Evolutionary conservation across 2,329 filamentous ascomycete genomes (phyloP), one percentile per base, ranked within the genome.

Genomic region (Diaporthe velutina): DNA sequence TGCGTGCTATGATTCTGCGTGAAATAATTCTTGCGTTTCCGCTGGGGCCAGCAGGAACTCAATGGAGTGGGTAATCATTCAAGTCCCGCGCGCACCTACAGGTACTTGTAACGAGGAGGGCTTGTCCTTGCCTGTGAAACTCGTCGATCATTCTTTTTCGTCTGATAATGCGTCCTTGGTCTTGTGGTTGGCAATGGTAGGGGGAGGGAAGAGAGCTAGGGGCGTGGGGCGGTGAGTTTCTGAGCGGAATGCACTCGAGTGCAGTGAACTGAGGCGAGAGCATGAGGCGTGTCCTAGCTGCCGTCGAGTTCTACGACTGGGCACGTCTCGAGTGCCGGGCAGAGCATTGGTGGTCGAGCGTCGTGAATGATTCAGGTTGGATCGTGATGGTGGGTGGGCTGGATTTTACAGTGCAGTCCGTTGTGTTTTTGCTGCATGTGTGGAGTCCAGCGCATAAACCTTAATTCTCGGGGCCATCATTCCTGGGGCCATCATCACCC

Each of bases 361-460:
- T 38, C 15, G 42, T 48, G 45, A 67, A 50, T 67, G 61, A 67
- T 67, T 67, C 61, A 67, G 60, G 42, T 15, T 7, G 19, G 61
- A 35, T 67, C 61, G 45, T 28, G 64, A 38, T 67, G 45, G 45
- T 25, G 22, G 64, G 64, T 38, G 30, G 64, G 35, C 57, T 61
- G 58, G 55, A n/a, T n/a, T 58, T 38, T 48, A 22, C 55, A 60
- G 33, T 30, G 38, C 38, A 61, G 38, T 7, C 28, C 45, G 19
- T 35, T 50, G 42, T 66, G 28, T 35, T 64, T 40, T 28, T 42
- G 58, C 58, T 61, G 58, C 58, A 61, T 22, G 45, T 67, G 64
- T 67, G 64, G 64, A 67, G 64, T 38, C 64, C 64, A 67, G 45
- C 64, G n/a, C 64, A 54, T 67, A 67, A 67, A 67, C 64, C 64